Evolutionary conservation across 1,284 basidiomycete species (phyloP).

Genomic region (Anthracocystis setariae): DNA sequence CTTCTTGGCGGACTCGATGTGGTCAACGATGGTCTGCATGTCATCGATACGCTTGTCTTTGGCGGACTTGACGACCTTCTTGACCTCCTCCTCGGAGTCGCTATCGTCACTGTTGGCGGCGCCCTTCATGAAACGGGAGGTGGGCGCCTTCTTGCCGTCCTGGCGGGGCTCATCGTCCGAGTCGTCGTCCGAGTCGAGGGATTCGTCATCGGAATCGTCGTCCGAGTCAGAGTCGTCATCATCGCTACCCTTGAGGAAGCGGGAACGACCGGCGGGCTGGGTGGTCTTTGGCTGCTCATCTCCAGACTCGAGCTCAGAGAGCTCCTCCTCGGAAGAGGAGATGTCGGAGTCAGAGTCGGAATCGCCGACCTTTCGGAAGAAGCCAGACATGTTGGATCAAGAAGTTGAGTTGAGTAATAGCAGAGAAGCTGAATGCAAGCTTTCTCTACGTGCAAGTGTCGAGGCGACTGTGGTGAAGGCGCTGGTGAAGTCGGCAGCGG

Average conservation of each 20-base stretch:
- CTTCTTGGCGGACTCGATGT: constrained; percentile 93
- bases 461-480: not conserved
- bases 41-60: constrained; percentile 86
- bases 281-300: constrained; percentile 58
- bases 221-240: constrained; percentile 53
- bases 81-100: constrained; percentile 77
- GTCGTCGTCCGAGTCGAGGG: constrained; percentile 54
- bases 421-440: constrained; percentile 32
- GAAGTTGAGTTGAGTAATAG: constrained; percentile 1
- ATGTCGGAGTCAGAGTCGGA: constrained; percentile 67
- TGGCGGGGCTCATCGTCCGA: constrained; percentile 47
- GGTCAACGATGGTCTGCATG: constrained; percentile 86
- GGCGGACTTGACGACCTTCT: constrained; percentile 81
- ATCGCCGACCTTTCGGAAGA: constrained; percentile 65
- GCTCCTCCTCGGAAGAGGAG: constrained; percentile 64
- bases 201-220: constrained; percentile 54
- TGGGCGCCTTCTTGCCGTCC: constrained; percentile 52
- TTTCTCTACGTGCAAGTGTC: constrained; percentile 15
- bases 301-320: constrained; percentile 63
- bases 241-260: constrained; percentile 55
- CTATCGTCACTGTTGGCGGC: constrained; percentile 70
- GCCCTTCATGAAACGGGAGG: constrained; percentile 66
- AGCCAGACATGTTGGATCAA: constrained; percentile 59
- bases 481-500: constrained; percentile 3
- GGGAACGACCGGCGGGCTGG: constrained; percentile 46